phyloP scores from a whole-genome alignment of 2,329 filamentous ascomycete genomes.

The Talaromyces sp. region DNA sequence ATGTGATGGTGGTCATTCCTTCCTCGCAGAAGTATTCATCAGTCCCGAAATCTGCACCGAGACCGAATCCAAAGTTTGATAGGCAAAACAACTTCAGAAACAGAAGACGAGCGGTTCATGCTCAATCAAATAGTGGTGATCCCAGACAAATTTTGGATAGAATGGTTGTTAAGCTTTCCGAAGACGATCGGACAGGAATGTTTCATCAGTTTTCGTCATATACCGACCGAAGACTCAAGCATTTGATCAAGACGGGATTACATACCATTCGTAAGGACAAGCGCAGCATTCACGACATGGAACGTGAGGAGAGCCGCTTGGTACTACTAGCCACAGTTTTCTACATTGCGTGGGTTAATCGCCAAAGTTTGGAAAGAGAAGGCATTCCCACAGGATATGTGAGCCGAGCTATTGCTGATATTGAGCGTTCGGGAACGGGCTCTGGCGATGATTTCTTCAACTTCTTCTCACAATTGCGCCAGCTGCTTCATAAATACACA shows the following conservation, averaged over 20 bases:
- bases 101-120: background rate
- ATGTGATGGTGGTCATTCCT: slow-evolving; percentile 6
- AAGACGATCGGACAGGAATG: background rate
- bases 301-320: background rate
- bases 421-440: background rate
- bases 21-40: background rate
- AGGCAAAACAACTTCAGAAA: background rate
- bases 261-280: slow-evolving; percentile 1
- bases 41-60: background rate
- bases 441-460: background rate
- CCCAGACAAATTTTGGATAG: slow-evolving; percentile 9
- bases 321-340: slow-evolving; percentile 7
- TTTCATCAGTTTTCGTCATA: background rate
- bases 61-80: background rate
- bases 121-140: background rate
- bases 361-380: background rate
- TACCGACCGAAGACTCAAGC: background rate
- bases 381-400: slow-evolving; percentile 3
- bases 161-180: slow-evolving; percentile 9
- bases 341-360: slow-evolving; percentile 17
- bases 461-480: slow-evolving; percentile 1
- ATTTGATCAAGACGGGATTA: slow-evolving; percentile 3
- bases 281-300: background rate
- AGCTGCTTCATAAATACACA: slow-evolving; percentile 7
- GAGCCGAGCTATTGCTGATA: background rate